Base-by-base conservation (phyloP, 345 rosid species). In the Pelargonium nanum region DNA sequence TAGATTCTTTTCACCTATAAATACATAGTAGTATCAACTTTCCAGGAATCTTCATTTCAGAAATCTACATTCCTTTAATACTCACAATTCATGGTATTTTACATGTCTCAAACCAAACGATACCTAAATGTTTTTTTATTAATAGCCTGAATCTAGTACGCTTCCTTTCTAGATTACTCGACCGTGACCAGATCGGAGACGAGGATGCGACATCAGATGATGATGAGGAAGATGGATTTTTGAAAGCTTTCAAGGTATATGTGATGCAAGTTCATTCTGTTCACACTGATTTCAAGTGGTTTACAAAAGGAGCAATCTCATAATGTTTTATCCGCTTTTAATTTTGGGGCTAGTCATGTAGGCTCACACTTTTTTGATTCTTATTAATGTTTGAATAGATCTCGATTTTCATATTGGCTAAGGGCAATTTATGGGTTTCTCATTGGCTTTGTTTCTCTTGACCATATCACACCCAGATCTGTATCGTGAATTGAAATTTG, bases 181-280 rank as follows among this genome's bases (percentile, higher is more conserved):
- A 94, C 66, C 92, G 99, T 28, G 91, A 90, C 56, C 84, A 84
- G 64, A 78, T 79, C 74, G 93, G 78, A 54, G 79, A 64, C 72
- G 97, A 94, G 84, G 99, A 90, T 68, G 75, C 95, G 32, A 61
- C 91, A 58, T 59, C 80, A 70, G 97, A 88, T 64, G 99, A 88
- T 61, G 97, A 94, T 72, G 97, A 90, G 67, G 99, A 88, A 66
- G 85, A 94, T 74, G 95, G 93, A 64, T 85, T 94, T 80, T 81
- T 94, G 74, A 94, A 90, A 75, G 99, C 99, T 23, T 94, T 94
- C 77, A 94, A 94, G 99, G 99, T 94, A 40, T 58, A 21, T 48
- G 32, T 28, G 57, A 57, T 45, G 19, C 25, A 22, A 16, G 26
- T 22, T 1, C 26, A 1, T 23, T 20, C 9, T 0, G 22, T 5